Conservation (phyloP, 768 basidiomycete genomes). For the Boletus reticuloceps region DNA sequence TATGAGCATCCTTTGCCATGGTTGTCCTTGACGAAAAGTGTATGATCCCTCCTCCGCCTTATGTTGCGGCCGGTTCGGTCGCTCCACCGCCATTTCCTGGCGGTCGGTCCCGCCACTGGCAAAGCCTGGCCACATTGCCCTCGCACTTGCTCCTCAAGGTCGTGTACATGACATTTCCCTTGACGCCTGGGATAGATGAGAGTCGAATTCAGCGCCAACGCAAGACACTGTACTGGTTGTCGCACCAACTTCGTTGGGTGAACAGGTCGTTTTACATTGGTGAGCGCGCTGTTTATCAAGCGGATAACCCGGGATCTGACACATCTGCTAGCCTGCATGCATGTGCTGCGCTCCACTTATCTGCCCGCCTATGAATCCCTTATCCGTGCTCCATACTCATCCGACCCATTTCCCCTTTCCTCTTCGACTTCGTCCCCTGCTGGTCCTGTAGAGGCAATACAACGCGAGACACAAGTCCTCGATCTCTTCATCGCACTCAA, state of each 20-base stretch:
- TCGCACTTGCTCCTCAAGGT: constrained; percentile 67
- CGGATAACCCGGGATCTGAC: not conserved
- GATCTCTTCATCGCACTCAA: constrained; percentile 81
- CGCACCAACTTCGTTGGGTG: constrained; percentile 59
- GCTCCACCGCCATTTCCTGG: constrained; percentile 38
- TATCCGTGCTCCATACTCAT: constrained; percentile 66
- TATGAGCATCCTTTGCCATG: constrained; percentile 28
- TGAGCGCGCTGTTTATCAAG: constrained; percentile 13
- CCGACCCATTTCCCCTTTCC: constrained; percentile 71
- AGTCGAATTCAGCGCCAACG: constrained; percentile 52
- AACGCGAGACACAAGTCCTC: constrained; percentile 72
- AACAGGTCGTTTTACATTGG: constrained; percentile 68
- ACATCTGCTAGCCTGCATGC: constrained; percentile 61
- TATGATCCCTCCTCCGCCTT: constrained; percentile 37
- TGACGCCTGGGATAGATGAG: constrained; percentile 38
- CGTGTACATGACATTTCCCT: constrained; percentile 64
- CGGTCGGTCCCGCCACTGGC: not conserved
- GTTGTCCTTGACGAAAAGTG: constrained; percentile 47
- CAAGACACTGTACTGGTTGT: constrained; percentile 71
- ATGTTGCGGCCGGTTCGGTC: constrained; percentile 22
- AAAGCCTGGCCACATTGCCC: constrained; percentile 42
- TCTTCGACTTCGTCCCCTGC: constrained; percentile 24
- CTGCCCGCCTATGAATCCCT: constrained; percentile 61
- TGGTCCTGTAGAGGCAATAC: constrained; percentile 43
- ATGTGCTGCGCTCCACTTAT: constrained; percentile 75